Evolutionary conservation across 805 yeast genomes (phyloP), one percentile per base, ranked within the genome.

Genomic region (Brettanomyces anomalus): DNA sequence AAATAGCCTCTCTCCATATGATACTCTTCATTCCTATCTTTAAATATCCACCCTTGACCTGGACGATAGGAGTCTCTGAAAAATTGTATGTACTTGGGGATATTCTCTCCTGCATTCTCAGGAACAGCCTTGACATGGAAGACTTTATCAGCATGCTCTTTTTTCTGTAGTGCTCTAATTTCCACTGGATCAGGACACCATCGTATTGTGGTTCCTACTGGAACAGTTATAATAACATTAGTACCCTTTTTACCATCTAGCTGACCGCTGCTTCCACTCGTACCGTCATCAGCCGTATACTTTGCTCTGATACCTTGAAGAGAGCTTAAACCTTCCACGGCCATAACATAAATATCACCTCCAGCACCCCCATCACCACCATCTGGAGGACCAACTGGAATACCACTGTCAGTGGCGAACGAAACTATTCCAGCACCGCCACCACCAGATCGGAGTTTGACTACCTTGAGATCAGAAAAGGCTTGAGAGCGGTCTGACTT

Each of bases 311-410:
- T 54, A 46, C 78, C 77, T 52, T 86, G 87, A 45, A 93, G 61
- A 4, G 93, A 81, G 32, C 79, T 74, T 36, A 85, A 53, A 18
- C 84, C 85, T 40, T 76, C 76, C 2, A 81, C 79, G 3, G 95
- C 96, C 56, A 81, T 85, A 2, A 93, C 76, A 57, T 82, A 90
- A 3, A 93, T 73, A 42, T 81, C 72, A 3, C 98, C 98, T 18
- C 98, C 98, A 47, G 71, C 66, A 4, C 97, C 98, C 26, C 98
- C 98, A 64, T 93, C 97, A 8, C 98, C 98, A n/a, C 98, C 98
- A 61, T 89, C 95, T 0, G 98, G 95, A 0, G 98, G 97, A 0
- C 98, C 98, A 16, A 73, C 71, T 0, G 95, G 71, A 36, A 85
- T 65, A 34, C 88, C 85, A 3, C 95, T 85, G 51, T 87, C 97